Conservation (phyloP, 73 alveolate genomes). For the Stentor roeselii region DNA sequence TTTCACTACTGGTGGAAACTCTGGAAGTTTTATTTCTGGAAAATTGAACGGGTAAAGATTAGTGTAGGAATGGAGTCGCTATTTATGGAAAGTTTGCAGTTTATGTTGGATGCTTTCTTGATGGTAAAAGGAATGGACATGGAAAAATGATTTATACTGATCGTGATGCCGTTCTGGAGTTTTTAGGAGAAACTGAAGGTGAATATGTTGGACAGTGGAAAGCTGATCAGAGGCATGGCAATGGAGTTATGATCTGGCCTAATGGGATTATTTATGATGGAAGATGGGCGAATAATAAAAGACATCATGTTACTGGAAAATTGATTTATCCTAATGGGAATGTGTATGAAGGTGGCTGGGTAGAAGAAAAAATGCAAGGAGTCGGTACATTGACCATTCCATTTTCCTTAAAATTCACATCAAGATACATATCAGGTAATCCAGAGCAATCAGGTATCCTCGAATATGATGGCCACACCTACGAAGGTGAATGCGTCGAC, state of each 20-base stretch:
- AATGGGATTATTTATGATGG: slow-evolving; percentile 52
- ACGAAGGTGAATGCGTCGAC: slow-evolving; percentile 4
- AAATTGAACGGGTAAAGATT: neutral
- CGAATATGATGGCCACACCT: slow-evolving; percentile 82
- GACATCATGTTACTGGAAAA: slow-evolving; percentile 58
- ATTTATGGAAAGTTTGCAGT: neutral
- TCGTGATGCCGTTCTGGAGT: neutral
- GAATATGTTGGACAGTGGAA: slow-evolving; percentile 47
- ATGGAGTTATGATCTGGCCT: slow-evolving; percentile 51
- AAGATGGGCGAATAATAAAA: slow-evolving; percentile 37
- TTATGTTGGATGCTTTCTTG: neutral
- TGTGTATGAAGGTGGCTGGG: slow-evolving; percentile 57
- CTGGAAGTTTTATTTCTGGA: neutral
- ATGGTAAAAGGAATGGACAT: neutral
- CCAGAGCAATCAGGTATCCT: slow-evolving; percentile 59
- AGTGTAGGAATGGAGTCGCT: neutral
- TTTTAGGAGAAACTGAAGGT: slow-evolving; percentile 34
- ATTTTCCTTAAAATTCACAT: neutral
- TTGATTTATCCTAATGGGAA: slow-evolving; percentile 41
- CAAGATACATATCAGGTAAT: neutral
- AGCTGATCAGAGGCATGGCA: slow-evolving; percentile 56
- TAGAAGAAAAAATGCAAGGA: slow-evolving; percentile 51
- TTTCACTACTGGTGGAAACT: slow-evolving; percentile 15
- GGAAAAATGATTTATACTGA: slow-evolving; percentile 25
- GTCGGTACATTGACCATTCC: slow-evolving; percentile 33